Conservation (phyloP, 495 filamentous ascomycete genomes). For the Tetracladium marchalianum region DNA sequence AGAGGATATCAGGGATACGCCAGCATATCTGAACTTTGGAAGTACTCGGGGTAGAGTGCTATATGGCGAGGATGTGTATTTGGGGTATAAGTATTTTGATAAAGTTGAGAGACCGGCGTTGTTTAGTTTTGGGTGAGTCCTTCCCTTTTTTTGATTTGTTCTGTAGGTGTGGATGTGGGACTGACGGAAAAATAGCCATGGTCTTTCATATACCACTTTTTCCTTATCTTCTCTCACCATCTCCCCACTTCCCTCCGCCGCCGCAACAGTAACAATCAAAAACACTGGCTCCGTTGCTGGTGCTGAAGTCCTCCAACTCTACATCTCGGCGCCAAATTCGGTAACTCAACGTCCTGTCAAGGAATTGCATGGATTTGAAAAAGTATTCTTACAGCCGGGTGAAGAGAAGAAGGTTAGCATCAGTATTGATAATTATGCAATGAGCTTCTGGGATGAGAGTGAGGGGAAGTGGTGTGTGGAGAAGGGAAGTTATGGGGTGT, state of each 20-base stretch:
- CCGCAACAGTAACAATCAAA: constrained; percentile 28
- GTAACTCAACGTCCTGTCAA: constrained; percentile 50
- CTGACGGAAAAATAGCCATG: constrained; percentile 33
- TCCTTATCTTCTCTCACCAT: constrained; percentile 40
- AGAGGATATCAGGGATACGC: constrained; percentile 54
- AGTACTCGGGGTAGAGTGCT: constrained; percentile 62
- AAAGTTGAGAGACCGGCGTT: constrained; percentile 47
- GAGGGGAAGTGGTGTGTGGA: constrained; percentile 22
- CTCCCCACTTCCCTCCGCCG: constrained; percentile 30
- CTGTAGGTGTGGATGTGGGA: too few species aligned
- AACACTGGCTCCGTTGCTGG: constrained; percentile 50
- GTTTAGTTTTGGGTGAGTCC: constrained; percentile 49
- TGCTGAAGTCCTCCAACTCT: constrained; percentile 49
- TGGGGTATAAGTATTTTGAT: constrained; percentile 72
- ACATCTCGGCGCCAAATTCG: constrained; percentile 33
- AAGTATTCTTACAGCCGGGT: constrained; percentile 53
- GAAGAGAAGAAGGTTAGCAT: constrained; percentile 50
- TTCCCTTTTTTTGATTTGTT: background rate
- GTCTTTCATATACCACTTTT: constrained; percentile 66
- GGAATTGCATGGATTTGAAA: constrained; percentile 66
- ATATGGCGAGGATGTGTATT: constrained; percentile 71
- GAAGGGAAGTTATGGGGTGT: constrained; percentile 21
- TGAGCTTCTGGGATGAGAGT: constrained; percentile 26
- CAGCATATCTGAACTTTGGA: constrained; percentile 61
- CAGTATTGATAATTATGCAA: constrained; percentile 40